Evolutionary conservation across 75 land plant species (phyloP), one percentile per base, ranked within the genome.

Genomic region (Cupressus sempervirens): DNA sequence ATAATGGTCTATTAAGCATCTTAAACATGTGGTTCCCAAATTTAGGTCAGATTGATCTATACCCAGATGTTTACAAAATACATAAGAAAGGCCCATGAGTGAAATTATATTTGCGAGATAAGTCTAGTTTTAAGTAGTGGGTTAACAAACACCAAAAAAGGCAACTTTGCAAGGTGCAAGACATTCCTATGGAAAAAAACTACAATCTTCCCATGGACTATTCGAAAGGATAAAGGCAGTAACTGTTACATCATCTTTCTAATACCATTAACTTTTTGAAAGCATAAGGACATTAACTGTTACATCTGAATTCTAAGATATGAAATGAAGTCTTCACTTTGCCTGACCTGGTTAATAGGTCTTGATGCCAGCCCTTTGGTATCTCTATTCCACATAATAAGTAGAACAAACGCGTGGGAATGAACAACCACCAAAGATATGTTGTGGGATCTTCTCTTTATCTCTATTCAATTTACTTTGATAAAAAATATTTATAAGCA

Each of bases 271-370:
- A 43, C 29, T 77, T 40, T 77, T 77, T 1, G 23, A 77, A 26
- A 26, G 43, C 46, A 23, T 23, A 40, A 26, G 9, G 12, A 7
- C 23, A 20, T 7, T 23, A 41, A 41, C 11, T 75, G 77, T 75
- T 75, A 20, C 18, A 8, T 77, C 29, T 77, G 80, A 38, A 77
- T 43, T 77, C 81, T 23, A 43, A 16, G 40, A 75, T 16, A 43
- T 8, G 46, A 77, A 77, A 36, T 75, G 77, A 77, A 77, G 13
- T 77, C 45, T 23, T 79, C n/a, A 45, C 23, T 79, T 76, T 45
- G 15, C 15, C 81, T 79, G 9, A 79, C 48, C 45, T 45, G 45
- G 40, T 26, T 18, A 77, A 13, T 38, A 2, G 77, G 30, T 10
- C 46, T 79, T 23, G 81, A 79, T 45, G 12, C 50, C 26, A 79